Evolutionary conservation across 129 eudicot genomes (phyloP).

Genomic region (Saposhnikovia divaricata): DNA sequence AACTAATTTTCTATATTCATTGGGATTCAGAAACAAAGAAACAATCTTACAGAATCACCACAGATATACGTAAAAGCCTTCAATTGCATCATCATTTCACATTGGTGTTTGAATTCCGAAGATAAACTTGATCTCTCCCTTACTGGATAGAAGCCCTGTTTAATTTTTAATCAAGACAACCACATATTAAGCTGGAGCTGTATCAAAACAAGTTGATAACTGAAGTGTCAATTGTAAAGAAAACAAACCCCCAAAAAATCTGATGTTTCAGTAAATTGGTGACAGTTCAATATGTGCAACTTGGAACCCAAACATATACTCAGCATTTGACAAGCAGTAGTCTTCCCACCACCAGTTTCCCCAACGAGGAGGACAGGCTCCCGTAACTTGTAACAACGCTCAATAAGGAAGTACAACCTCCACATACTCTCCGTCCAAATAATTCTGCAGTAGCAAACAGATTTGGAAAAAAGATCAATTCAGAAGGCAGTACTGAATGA

Average conservation of each 20-base stretch:
- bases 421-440: constrained; percentile 81
- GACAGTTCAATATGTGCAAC: constrained; percentile 87
- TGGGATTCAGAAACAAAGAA: constrained; percentile 4
- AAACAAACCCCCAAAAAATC: constrained; percentile 95
- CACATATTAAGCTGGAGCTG: not conserved
- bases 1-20: not conserved
- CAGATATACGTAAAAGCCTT: constrained; percentile 45
- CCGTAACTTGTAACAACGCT: constrained; percentile 77
- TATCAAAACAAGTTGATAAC: not conserved
- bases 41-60: constrained; percentile 47
- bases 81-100: constrained; percentile 40
- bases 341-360: constrained; percentile 99
- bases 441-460: constrained; percentile 39
- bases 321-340: constrained; percentile 85
- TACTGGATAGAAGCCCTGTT: constrained; percentile 88
- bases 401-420: constrained; percentile 79
- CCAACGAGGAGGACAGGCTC: constrained; percentile 98
- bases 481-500: constrained; percentile 4
- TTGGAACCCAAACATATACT: constrained; percentile 60
- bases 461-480: not conserved
- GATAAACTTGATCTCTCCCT: constrained; percentile 72
- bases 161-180: not conserved
- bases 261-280: constrained; percentile 96
- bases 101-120: constrained; percentile 43
- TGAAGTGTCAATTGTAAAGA: not conserved